A percentile compares a stretch with the other conserved stretches of the same genome.
Evolutionary conservation across 495 filamentous ascomycete genomes (phyloP).

Genomic region (Podospora bellae-mahoneyi): DNA sequence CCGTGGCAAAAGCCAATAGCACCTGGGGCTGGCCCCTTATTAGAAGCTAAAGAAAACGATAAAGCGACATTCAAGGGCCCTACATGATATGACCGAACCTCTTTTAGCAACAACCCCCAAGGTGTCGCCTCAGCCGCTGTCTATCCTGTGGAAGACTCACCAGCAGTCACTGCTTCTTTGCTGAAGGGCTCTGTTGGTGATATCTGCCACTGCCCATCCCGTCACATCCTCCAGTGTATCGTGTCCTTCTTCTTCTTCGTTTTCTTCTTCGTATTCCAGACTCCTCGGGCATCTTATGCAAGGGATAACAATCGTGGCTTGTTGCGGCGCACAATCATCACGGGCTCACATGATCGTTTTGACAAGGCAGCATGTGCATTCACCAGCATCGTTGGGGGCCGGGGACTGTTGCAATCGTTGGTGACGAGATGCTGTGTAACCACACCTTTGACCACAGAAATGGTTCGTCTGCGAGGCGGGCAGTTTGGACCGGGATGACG

Average conservation of each 20-base stretch:
- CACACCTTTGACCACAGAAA: not conserved
- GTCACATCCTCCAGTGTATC: not conserved
- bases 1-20: too few relatives aligned
- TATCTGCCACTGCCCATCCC: not conserved
- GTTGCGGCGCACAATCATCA: not conserved
- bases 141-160: not conserved
- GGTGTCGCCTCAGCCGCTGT: too few relatives aligned
- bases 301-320: not conserved
- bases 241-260: not conserved
- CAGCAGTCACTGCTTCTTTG: not conserved
- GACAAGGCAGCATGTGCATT: not conserved
- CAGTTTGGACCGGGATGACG: not conserved
- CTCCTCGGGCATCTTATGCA: not conserved
- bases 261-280: too few relatives aligned
- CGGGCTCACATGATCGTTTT: not conserved
- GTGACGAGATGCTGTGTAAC: not conserved
- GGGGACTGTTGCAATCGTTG: not conserved
- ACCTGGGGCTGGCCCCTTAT: too few relatives aligned
- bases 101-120: too few relatives aligned
- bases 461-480: not conserved
- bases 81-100: too few relatives aligned
- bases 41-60: too few relatives aligned
- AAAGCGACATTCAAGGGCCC: too few relatives aligned
- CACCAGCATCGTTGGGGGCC: not conserved
- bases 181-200: not conserved